Conservation (phyloP, 768 basidiomycete species). For the Macrolepiota albuminosa region DNA sequence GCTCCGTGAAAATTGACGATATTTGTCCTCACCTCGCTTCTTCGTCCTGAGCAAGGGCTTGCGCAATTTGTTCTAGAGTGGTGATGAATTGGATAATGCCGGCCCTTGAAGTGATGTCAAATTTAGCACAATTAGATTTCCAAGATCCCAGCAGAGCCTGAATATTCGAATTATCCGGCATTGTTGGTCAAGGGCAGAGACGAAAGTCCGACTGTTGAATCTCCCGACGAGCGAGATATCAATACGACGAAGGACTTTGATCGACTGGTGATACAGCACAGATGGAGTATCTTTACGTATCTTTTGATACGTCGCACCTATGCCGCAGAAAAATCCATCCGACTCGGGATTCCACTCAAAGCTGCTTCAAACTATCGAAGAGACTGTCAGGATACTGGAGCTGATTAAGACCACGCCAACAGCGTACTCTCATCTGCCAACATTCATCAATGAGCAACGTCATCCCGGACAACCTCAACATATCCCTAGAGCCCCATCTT, state of each 20-base stretch:
- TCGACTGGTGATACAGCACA: background rate
- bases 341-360: background rate
- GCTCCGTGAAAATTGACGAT: background rate
- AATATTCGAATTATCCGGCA: constrained; percentile 11
- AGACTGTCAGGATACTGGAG: background rate
- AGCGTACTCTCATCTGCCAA: constrained; percentile 1
- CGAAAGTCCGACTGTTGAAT: background rate
- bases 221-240: background rate
- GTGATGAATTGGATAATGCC: constrained; percentile 26
- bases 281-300: background rate
- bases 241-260: background rate
- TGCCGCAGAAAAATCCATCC: background rate
- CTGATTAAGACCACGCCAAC: background rate
- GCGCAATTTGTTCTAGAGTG: constrained; percentile 47
- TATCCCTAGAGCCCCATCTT: constrained; percentile 70
- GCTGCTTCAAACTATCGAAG: background rate
- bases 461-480: constrained; percentile 36
- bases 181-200: background rate
- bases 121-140: constrained; percentile 36
- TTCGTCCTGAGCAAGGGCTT: constrained; percentile 45
- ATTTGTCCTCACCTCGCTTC: constrained; percentile 27
- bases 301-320: background rate
- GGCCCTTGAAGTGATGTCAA: constrained; percentile 33
- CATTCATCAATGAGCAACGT: constrained; percentile 15
- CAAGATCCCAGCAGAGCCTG: constrained; percentile 26